A percentile compares a stretch with the other conserved stretches of the same genome.
phyloP scores from a whole-genome alignment of 2,329 filamentous ascomycete genomes.

The Blastomyces parvus region DNA sequence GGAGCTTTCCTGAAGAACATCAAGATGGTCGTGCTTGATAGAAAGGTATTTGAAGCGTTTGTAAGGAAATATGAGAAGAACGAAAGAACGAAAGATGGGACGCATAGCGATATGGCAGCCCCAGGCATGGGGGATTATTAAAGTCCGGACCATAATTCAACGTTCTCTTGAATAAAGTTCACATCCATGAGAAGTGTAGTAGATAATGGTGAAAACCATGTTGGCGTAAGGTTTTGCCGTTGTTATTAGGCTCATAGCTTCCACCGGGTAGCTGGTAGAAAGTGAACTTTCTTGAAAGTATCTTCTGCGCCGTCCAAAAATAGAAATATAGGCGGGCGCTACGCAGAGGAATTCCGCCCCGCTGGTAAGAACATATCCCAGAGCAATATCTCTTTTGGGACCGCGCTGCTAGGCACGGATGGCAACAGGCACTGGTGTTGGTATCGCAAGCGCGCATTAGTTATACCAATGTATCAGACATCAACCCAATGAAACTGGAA shows the following conservation, averaged over 20 bases:
- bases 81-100: background rate
- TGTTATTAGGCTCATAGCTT: no score
- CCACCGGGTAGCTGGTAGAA: background rate
- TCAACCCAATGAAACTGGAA: background rate
- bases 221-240: background rate
- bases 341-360: background rate
- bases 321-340: background rate
- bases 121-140: background rate
- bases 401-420: background rate
- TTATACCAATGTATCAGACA: background rate
- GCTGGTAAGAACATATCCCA: background rate
- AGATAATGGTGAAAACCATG: background rate
- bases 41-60: background rate
- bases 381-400: background rate
- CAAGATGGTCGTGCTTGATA: background rate
- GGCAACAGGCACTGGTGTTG: background rate
- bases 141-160: background rate
- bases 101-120: background rate
- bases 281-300: background rate
- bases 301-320: background rate
- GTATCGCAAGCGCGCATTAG: background rate
- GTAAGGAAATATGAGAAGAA: background rate
- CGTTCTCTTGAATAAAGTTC: background rate
- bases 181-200: background rate
- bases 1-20: background rate